Conservation (phyloP, 108 stramenopile species). For the Halocafeteria seosinensis region DNA sequence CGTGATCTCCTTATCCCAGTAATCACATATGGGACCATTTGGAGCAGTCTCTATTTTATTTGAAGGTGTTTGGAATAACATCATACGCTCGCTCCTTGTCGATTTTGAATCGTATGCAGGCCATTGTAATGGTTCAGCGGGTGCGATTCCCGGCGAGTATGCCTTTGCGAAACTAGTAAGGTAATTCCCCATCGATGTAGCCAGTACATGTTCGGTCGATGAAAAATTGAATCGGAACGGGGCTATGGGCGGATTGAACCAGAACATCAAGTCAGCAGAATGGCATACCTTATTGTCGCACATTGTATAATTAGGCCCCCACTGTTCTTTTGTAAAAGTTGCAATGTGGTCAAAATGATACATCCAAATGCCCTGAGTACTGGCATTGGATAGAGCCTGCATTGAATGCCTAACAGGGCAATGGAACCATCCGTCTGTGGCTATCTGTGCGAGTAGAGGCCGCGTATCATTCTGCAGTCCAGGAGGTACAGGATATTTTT, state of each 20-base stretch:
- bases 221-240: neutral
- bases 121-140: neutral
- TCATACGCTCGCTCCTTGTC: neutral
- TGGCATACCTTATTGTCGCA: slow-evolving; percentile 10
- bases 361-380: neutral
- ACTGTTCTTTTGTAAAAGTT: neutral
- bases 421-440: neutral
- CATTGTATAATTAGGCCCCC: neutral
- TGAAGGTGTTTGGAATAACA: neutral
- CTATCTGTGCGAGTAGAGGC: slow-evolving; percentile 1
- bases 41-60: neutral
- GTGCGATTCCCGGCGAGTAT: neutral
- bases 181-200: neutral
- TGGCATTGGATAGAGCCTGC: neutral
- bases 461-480: neutral
- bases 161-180: neutral
- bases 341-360: slow-evolving; percentile 6
- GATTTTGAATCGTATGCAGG: no score
- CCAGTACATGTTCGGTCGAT: neutral
- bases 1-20: no score
- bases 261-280: neutral
- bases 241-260: neutral
- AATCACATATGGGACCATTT: neutral
- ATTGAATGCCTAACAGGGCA: slow-evolving; percentile 4
- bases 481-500: neutral